Evolutionary conservation across 768 basidiomycete species (phyloP).

Genomic region (Agaricus sinodeliciosus): DNA sequence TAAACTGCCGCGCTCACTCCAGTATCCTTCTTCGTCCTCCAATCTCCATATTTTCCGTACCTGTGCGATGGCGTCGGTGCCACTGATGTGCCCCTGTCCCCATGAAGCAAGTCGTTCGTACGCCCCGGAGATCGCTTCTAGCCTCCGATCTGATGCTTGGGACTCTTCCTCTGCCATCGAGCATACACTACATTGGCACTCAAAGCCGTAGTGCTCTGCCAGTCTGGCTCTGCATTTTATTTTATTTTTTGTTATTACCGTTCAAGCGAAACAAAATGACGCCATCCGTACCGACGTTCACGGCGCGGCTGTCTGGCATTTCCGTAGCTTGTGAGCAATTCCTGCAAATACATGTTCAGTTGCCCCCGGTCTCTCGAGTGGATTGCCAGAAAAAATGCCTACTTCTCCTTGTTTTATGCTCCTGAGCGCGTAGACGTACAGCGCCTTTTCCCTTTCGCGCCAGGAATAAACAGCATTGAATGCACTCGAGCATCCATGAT

Average conservation of each 20-base stretch:
- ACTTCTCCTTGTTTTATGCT: constrained; percentile 47
- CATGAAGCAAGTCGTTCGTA: constrained; percentile 43
- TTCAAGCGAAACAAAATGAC: not conserved
- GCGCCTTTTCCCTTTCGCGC: constrained; percentile 38
- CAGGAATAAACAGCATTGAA: constrained; percentile 65
- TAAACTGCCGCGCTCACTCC: constrained; percentile 56
- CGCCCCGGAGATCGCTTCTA: constrained; percentile 37
- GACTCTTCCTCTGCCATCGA: constrained; percentile 44
- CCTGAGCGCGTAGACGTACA: constrained; percentile 57
- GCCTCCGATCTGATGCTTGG: constrained; percentile 42
- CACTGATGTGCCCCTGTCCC: constrained; percentile 37
- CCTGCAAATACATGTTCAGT: constrained; percentile 25
- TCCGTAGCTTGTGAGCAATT: constrained; percentile 56
- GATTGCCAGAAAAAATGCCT: constrained; percentile 6
- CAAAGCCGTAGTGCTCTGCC: constrained; percentile 45
- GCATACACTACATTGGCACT: constrained; percentile 54
- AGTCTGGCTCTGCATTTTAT: constrained; percentile 39
- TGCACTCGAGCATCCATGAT: constrained; percentile 61
- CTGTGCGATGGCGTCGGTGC: constrained; percentile 40
- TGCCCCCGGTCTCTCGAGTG: constrained; percentile 1
- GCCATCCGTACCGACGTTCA: constrained; percentile 40
- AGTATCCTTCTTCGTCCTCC: constrained; percentile 58
- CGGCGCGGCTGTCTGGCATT: constrained; percentile 47
- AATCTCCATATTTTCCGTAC: constrained; percentile 49
- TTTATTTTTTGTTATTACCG: not conserved